Evolutionary conservation across 2,329 filamentous ascomycete species (phyloP).

Genomic region (Hypomyces perniciosus): DNA sequence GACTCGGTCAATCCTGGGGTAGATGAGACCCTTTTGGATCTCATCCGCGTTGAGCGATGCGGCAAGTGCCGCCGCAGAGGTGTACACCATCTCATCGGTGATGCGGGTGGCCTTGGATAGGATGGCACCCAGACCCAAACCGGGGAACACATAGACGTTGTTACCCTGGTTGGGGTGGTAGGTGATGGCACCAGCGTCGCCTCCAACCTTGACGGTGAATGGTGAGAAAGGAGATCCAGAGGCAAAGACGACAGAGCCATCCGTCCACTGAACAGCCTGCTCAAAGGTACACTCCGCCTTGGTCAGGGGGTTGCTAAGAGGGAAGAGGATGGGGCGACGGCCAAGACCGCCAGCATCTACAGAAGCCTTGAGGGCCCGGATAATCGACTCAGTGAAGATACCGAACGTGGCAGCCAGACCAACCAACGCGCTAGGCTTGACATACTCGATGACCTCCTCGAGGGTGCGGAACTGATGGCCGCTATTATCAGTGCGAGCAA

Average conservation of each 20-base stretch:
- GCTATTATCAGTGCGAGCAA: conserved; percentile 58
- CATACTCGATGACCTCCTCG: conserved; percentile 87
- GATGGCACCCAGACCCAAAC: conserved; percentile 88
- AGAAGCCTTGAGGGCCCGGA: conserved; percentile 62
- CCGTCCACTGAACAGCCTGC: conserved; percentile 83
- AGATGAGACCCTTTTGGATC: conserved; percentile 75
- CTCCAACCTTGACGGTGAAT: conserved; percentile 56
- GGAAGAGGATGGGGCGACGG: conserved; percentile 86
- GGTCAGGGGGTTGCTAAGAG: conserved; percentile 89
- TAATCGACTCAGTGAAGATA: conserved; percentile 82
- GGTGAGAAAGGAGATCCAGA: conserved; percentile 88
- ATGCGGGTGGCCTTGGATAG: conserved; percentile 80
- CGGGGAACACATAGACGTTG: conserved; percentile 91
- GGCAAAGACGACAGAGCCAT: conserved; percentile 87
- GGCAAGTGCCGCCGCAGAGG: conserved; percentile 75
- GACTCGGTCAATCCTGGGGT: conserved; percentile 86
- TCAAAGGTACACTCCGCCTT: conserved; percentile 98
- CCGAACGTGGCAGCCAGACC: conserved; percentile 92
- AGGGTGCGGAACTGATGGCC: conserved; percentile 70
- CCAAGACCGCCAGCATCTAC: conserved; percentile 61
- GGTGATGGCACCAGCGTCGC: conserved; percentile 51
- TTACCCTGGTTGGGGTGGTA: conserved; percentile 81
- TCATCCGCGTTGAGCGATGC: conserved; percentile 76
- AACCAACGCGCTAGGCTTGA: conserved; percentile 90
- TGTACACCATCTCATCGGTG: conserved; percentile 96